phyloP scores from a whole-genome alignment of 345 rosid genomes.

The Salix dunnii region DNA sequence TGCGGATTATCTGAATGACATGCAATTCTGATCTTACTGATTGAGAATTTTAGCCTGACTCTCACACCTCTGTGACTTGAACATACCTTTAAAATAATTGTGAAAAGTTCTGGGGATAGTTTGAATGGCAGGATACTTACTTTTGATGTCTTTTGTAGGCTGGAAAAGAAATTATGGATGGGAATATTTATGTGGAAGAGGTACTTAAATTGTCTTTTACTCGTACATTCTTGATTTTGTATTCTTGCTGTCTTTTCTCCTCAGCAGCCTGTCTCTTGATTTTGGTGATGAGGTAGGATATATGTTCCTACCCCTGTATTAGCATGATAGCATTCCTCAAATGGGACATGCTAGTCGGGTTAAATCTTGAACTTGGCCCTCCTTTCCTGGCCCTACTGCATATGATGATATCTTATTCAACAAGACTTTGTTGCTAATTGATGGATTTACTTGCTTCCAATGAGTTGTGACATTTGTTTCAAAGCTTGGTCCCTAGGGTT shows the following conservation, averaged over 20 bases:
- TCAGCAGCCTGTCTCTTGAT: neutral
- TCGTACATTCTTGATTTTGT: neutral
- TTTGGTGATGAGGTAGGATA: neutral
- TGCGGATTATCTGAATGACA: neutral
- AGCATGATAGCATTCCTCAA: neutral
- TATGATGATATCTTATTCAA: neutral
- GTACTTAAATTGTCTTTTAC: conserved; percentile 1
- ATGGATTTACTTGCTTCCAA: neutral
- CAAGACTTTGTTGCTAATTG: neutral
- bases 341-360: neutral
- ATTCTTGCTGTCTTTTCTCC: neutral
- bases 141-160: conserved; percentile 16
- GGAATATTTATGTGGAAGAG: conserved; percentile 23
- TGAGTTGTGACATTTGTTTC: neutral
- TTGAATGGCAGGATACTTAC: neutral
- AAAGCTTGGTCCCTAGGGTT: neutral
- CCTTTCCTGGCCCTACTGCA: neutral
- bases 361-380: neutral
- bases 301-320: neutral
- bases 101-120: neutral
- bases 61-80: neutral
- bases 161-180: conserved; percentile 13
- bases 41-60: neutral
- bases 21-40: neutral
- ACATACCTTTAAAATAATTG: neutral